Base-by-base conservation (phyloP, 2,329 filamentous ascomycete species). In the Talaromyces sp. region DNA sequence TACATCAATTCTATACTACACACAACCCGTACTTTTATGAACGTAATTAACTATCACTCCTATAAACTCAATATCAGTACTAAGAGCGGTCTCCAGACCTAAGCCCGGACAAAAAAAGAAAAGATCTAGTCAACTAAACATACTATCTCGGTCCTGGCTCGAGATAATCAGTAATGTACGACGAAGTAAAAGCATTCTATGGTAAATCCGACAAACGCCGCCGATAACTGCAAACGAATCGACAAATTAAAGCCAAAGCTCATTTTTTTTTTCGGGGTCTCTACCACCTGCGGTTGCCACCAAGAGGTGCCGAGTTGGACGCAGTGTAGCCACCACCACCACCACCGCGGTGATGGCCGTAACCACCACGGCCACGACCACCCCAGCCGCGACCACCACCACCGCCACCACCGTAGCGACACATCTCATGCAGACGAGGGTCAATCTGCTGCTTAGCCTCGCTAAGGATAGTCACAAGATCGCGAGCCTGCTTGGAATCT, bases 371-470 rank as follows among this genome's bases (percentile, higher is more conserved):
- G 65, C 82, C 76, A 65, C 82, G 80, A 66, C 83, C 80, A 66
- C 83, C 75, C 66, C 87, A 82, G 67, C 85, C 84, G 67, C 88
- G 86, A 74, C 85, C 88, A 65, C 88, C 88, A 65, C 88, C 85
- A 58, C 89, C 89, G 61, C 91, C 91, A 65, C 92, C 91, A 67
- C 91, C 86, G 74, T 92, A 97, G 76, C 94, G 90, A 68, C 86
- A 88, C 94, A 99, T 97, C 83, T 99, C 94, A 65, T 88, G 87
- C 65, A 99, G 88, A 76, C 92, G 89, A 73, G 94, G 94, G 72
- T 97, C 94, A 77, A 99, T 92, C 79, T 95, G 89, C 82, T 99
- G 94, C 83, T 97, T 97, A 67, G 94, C 92, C 80, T 99, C 94
- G 73, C 88, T 88, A 69, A 99, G 88, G 70, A 99, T 91, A 70